Base-by-base conservation (phyloP, 169 alveolate species). In the Plasmodium ovale region DNA sequence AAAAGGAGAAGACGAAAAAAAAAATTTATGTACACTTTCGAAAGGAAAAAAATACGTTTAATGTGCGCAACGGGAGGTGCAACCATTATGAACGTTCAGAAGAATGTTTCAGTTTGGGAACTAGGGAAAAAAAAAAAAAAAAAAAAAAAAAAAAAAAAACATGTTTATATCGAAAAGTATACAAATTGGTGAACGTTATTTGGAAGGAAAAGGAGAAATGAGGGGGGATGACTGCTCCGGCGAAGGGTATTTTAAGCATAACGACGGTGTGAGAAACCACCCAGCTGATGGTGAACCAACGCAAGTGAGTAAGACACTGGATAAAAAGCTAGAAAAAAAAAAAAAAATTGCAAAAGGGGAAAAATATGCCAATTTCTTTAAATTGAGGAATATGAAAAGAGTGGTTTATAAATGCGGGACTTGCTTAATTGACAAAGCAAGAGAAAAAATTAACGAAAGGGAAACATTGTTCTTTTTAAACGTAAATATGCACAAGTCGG, bases 381-480 rank as follows among this genome's bases (percentile, higher is more conserved):
- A 21, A 10, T 49, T 77, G 77, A 47, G 53, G 42, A 77, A 77
- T 53, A 77, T 77, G 88, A 77, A 77, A 47, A 60, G 29, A 35
- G 21, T 37, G 27, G 65, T 47, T 14, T 37, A 14, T 35, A 77
- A 60, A 47, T 51, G 29, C 39, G 58, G 70, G 9, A 19, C 60
- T 60, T 39, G 23, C n/a, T 21, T 77, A 33, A 77, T 64, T 39
- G 16, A 60, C 4, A 77, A 39, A 62, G 19, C n/a, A 21, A 68
- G 49, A 23, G 68, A 77, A 16, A 42, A 25, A 77, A 35, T 77
- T 53, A 37, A 72, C 58, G 29, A 47, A 56, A 53, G 54, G 3
- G 25, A 54, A 33, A 74, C 27, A 1, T 21, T 35, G 1, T 47
- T 53, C 56, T 51, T 60, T 77, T 49, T 77, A 25, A 77, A 77